Conservation (phyloP, 129 eudicot genomes). For the Flaveria trinervia region DNA sequence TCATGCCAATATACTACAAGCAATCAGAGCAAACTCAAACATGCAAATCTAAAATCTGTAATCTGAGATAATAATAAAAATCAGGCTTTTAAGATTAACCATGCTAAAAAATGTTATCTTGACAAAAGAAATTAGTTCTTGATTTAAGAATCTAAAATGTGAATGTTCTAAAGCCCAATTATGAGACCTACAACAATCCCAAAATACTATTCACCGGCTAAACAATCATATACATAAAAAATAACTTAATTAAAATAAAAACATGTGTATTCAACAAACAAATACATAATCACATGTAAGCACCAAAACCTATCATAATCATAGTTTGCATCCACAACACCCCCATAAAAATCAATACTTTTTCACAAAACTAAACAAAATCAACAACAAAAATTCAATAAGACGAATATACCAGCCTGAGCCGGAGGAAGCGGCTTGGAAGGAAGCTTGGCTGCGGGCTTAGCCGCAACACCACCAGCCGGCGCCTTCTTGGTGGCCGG, state of each 20-base stretch:
- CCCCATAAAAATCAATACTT: background rate
- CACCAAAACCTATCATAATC: background rate
- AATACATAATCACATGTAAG: background rate
- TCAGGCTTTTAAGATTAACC: background rate
- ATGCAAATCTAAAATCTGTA: background rate
- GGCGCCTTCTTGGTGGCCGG: slow-evolving; percentile 29
- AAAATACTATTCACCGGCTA: background rate
- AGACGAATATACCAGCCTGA: slow-evolving; percentile 58
- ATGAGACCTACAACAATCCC: background rate
- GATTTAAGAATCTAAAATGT: background rate
- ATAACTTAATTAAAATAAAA: background rate
- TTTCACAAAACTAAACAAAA: background rate
- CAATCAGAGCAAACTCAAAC: background rate
- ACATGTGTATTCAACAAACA: background rate
- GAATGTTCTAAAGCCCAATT: background rate
- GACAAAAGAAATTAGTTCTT: background rate
- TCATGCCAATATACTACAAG: background rate
- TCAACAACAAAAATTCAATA: background rate
- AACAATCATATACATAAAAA: background rate
- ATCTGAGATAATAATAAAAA: background rate
- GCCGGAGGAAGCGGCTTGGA: slow-evolving; percentile 80
- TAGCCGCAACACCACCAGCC: slow-evolving; percentile 32
- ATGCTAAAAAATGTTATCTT: background rate
- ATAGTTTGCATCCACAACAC: background rate
- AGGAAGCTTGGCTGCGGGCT: slow-evolving; percentile 63